Evolutionary conservation across 257 asterid genomes (phyloP).

Genomic region (Lycium ferocissimum): DNA sequence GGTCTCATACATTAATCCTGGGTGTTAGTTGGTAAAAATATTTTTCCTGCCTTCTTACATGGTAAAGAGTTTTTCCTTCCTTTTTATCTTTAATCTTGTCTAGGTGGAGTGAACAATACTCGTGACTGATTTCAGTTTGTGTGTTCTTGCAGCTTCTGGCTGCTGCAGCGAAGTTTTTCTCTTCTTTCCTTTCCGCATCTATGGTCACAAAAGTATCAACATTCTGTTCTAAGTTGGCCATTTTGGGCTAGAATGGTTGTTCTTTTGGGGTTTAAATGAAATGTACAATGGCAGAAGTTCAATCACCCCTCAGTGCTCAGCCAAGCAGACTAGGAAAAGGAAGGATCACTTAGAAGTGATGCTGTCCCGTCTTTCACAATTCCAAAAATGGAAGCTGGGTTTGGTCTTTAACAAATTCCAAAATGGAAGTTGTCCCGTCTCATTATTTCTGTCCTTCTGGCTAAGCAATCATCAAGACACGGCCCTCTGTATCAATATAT

Average conservation of each 20-base stretch:
- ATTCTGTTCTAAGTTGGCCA: neutral
- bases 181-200: neutral
- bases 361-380: neutral
- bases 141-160: conserved; percentile 18
- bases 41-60: neutral
- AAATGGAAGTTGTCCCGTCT: neutral
- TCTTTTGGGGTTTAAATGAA: neutral
- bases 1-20: neutral
- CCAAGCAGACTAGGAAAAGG: neutral
- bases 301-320: neutral
- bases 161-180: neutral
- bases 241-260: neutral
- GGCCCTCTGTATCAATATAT: neutral
- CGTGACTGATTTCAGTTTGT: neutral
- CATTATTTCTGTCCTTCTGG: neutral
- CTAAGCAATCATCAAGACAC: neutral
- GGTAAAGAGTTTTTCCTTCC: neutral
- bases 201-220: neutral
- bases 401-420: no score
- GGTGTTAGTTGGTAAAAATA: neutral
- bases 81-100: neutral
- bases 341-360: neutral
- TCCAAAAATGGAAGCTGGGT: neutral
- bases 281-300: conserved; percentile 13
- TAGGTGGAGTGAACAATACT: neutral